These are phyloP conservation scores for Xylaria palmicola DNA, from an alignment of 495 filamentous ascomycete species.

Conservation along the genomic window DNA sequence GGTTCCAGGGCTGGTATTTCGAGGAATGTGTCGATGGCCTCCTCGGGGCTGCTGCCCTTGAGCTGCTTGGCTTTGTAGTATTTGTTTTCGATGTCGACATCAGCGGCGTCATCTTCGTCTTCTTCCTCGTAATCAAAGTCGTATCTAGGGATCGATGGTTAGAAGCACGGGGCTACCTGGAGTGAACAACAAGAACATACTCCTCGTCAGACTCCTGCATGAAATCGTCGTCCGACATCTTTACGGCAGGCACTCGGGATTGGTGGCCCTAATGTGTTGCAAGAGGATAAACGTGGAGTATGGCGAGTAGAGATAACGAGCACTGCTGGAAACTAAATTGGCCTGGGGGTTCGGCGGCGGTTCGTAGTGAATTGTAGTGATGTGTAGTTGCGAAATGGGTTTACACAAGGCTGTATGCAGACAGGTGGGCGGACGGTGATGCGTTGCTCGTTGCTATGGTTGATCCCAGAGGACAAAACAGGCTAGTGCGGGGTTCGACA, in stretches of 20 bases:
- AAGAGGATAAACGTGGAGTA: too few species aligned
- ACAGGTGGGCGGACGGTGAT: too few species aligned
- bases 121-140: constrained; percentile 94
- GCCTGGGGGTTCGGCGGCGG: too few species aligned
- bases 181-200: constrained; percentile 35
- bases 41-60: constrained; percentile 81
- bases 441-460: constrained; percentile 4
- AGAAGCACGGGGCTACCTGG: constrained; percentile 22
- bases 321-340: too few species aligned
- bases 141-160: constrained; percentile 54
- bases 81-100: constrained; percentile 97
- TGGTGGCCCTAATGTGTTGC: not conserved
- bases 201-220: constrained; percentile 98
- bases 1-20: constrained; percentile 76
- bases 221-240: constrained; percentile 95
- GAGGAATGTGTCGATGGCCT: constrained; percentile 88
- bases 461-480: constrained; percentile 10
- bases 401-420: too few species aligned
- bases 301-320: too few species aligned
- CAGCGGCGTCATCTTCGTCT: constrained; percentile 81
- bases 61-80: constrained; percentile 99
- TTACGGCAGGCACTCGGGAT: constrained; percentile 20
- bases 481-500: constrained; percentile 26
- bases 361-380: too few species aligned
- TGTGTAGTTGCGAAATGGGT: too few species aligned